Evolutionary conservation across 148 eudicot species (phyloP).

Genomic region (Rhododendron ovatum): DNA sequence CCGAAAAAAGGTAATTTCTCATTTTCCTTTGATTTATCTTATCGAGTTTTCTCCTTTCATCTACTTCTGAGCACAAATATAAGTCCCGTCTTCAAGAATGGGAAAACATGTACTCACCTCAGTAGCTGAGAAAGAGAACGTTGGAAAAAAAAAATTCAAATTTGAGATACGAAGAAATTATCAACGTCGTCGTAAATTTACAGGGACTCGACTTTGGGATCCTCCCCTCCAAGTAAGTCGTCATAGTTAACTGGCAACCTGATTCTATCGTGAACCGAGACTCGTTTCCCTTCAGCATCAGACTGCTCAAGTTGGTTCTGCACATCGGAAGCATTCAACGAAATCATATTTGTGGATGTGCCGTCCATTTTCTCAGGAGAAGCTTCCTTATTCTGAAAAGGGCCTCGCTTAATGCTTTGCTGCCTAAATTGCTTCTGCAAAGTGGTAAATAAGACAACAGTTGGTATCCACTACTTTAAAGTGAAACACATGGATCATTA

Average conservation of each 20-base stretch:
- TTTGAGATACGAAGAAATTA: neutral
- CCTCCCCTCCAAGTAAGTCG: conserved; percentile 51
- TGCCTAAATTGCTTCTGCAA: conserved; percentile 67
- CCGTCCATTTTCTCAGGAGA: conserved; percentile 13
- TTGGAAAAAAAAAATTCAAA: neutral
- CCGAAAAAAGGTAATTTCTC: neutral
- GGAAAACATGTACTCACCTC: neutral
- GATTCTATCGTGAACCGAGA: conserved; percentile 53
- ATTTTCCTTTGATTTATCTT: neutral
- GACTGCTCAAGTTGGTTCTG: conserved; percentile 21
- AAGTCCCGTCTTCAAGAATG: neutral
- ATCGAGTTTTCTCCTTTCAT: neutral
- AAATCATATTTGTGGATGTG: conserved; percentile 11
- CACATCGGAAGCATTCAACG: conserved; percentile 2
- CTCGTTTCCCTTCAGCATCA: conserved; percentile 21
- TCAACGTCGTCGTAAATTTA: neutral
- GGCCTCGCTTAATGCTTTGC: conserved; percentile 19
- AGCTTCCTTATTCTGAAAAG: conserved; percentile 13
- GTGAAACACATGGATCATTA: neutral
- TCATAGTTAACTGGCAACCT: conserved; percentile 68
- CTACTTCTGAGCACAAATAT: neutral
- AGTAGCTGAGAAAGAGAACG: neutral
- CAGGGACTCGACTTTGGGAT: conserved; percentile 13
- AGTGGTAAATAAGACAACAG: neutral
- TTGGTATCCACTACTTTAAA: neutral